phyloP scores from a whole-genome alignment of 345 rosid species.

The Aquilaria yunnanensis region DNA sequence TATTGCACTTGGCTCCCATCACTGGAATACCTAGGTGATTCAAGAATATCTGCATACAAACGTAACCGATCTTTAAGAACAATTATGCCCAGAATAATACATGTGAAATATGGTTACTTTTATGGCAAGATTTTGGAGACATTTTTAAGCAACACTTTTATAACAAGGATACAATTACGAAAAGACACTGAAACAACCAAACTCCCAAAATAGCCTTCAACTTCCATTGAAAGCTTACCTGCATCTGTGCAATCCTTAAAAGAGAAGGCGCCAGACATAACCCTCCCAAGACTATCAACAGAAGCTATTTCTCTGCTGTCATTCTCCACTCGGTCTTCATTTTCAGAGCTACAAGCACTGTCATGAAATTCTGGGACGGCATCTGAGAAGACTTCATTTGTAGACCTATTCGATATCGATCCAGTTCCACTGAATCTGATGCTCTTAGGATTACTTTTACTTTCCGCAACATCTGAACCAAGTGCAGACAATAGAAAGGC shows the following conservation, averaged over 20 bases:
- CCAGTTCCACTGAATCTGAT: constrained; percentile 19
- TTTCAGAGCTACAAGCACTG: constrained; percentile 9
- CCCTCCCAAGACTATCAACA: neutral
- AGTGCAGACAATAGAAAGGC: too few relatives aligned
- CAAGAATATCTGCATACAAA: neutral
- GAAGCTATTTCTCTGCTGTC: too few relatives aligned
- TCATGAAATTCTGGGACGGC: constrained; percentile 56
- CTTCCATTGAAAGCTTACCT: neutral
- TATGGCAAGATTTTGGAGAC: too few relatives aligned
- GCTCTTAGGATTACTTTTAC: too few relatives aligned
- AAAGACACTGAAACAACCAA: neutral
- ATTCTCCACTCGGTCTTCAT: constrained; percentile 3
- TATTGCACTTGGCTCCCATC: neutral
- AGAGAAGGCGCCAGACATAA: neutral
- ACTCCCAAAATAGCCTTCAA: neutral
- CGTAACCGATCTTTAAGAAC: neutral
- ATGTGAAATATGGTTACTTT: too few relatives aligned
- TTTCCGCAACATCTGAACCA: too few relatives aligned
- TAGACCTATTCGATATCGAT: constrained; percentile 31
- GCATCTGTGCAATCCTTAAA: constrained; percentile 4
- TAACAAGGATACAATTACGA: too few relatives aligned
- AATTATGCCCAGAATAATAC: neutral
- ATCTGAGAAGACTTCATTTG: constrained; percentile 59
- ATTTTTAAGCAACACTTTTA: too few relatives aligned
- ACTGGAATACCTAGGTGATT: neutral